phyloP scores from a whole-genome alignment of 2,329 filamentous ascomycete genomes.

The Fusarium udum region DNA sequence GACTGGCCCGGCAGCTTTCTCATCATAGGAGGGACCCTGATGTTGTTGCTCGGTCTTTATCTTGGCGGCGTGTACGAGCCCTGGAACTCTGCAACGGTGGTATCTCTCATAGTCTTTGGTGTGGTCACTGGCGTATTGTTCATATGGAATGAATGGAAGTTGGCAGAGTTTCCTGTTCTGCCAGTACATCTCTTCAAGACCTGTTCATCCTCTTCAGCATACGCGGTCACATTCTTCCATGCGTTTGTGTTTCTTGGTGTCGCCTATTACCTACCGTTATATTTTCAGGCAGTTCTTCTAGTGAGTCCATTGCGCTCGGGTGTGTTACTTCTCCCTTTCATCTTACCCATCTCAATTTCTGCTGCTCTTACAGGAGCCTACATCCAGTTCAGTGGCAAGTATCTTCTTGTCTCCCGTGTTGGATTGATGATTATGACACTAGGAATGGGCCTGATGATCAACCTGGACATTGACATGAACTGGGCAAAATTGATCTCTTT shows the following conservation, averaged over 20 bases:
- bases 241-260: slow-evolving; percentile 69
- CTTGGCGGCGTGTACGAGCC: slow-evolving; percentile 71
- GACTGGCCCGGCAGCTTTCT: slow-evolving; percentile 69
- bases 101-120: slow-evolving; percentile 72
- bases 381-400: slow-evolving; percentile 66
- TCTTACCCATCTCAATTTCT: slow-evolving; percentile 56
- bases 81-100: slow-evolving; percentile 69
- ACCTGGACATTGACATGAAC: slow-evolving; percentile 61
- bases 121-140: slow-evolving; percentile 59
- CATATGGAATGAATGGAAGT: slow-evolving; percentile 68
- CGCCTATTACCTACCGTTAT: slow-evolving; percentile 78
- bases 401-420: slow-evolving; percentile 62
- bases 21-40: slow-evolving; percentile 71
- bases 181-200: slow-evolving; percentile 69
- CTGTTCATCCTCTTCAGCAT: slow-evolving; percentile 64
- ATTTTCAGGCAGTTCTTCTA: slow-evolving; percentile 74
- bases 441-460: slow-evolving; percentile 66
- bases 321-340: slow-evolving; percentile 70
- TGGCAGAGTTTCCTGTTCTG: slow-evolving; percentile 75
- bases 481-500: slow-evolving; percentile 61
- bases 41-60: slow-evolving; percentile 76
- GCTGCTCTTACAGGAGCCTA: slow-evolving; percentile 54
- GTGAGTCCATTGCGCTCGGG: slow-evolving; percentile 69
- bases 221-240: slow-evolving; percentile 58
- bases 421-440: slow-evolving; percentile 66